These are phyloP conservation scores for Narthecium ossifragum DNA, from an alignment of 106 monocot species.

Conservation along the genomic window DNA sequence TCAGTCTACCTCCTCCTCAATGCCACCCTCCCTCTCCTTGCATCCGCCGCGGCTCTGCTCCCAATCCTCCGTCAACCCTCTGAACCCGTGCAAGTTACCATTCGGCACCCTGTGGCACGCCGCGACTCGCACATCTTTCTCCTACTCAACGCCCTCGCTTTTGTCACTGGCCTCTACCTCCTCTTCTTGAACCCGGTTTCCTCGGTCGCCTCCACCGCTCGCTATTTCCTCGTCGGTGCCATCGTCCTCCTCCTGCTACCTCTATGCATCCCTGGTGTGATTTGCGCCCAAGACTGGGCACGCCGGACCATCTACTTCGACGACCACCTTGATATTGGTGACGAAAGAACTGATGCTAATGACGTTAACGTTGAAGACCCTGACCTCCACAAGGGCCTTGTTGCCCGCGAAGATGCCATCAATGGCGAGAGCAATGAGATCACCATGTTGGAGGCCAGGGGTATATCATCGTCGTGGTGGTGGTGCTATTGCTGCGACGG, in stretches of 20 bases:
- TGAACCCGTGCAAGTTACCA: too few relatives aligned
- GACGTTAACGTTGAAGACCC: background rate
- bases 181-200: conserved; percentile 49
- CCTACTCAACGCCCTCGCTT: conserved; percentile 64
- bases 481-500: conserved; percentile 3
- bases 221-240: conserved; percentile 42
- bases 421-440: background rate
- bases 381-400: conserved; percentile 26
- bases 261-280: conserved; percentile 47
- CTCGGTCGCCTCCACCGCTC: conserved; percentile 16
- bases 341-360: too few relatives aligned
- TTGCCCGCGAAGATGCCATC: background rate
- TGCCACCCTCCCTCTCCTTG: conserved; percentile 50
- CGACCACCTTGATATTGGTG: conserved; percentile 5
- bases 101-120: conserved; percentile 11
- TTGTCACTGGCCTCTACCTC: conserved; percentile 75
- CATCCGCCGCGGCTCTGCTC: conserved; percentile 36
- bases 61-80: conserved; percentile 60
- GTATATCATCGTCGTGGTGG: background rate
- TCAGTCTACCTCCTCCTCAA: conserved; percentile 73
- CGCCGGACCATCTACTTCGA: conserved; percentile 23
- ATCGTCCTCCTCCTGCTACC: conserved; percentile 53
- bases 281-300: conserved; percentile 30
- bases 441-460: background rate
- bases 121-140: conserved; percentile 45